phyloP scores from a whole-genome alignment of 345 rosid genomes.

The Passiflora organensis region DNA sequence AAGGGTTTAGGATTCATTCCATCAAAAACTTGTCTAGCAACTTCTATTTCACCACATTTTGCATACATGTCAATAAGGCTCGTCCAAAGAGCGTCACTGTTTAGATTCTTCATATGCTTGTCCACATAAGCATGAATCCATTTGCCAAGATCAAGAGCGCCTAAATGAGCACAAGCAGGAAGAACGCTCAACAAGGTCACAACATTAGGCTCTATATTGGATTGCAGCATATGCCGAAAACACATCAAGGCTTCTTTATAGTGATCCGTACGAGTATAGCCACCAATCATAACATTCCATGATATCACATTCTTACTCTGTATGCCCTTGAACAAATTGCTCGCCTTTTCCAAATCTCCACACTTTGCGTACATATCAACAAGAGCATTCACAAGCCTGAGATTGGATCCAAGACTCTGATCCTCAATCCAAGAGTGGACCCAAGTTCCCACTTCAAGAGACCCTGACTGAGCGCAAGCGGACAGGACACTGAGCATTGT shows the following conservation, averaged over 20 bases:
- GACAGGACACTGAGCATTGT: conserved; percentile 59
- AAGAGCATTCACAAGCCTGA: conserved; percentile 47
- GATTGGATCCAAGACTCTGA: conserved; percentile 36
- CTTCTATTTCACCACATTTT: conserved; percentile 19
- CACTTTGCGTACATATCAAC: conserved; percentile 68
- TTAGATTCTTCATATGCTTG: conserved; percentile 3
- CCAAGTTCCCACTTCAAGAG: conserved; percentile 46
- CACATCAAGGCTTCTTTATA: conserved; percentile 14
- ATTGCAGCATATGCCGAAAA: conserved; percentile 16
- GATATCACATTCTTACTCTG: conserved; percentile 16
- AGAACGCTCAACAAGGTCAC: conserved; percentile 21
- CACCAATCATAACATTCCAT: conserved; percentile 28
- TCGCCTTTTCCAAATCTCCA: conserved; percentile 29
- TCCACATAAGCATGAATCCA: conserved; percentile 23
- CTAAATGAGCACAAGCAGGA: conserved; percentile 20
- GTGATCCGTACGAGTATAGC: conserved; percentile 9
- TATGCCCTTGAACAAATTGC: conserved; percentile 12
- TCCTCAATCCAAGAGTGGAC: conserved; percentile 44
- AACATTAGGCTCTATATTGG: conserved; percentile 22
- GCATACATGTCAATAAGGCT: conserved; percentile 29
- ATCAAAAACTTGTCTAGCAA: conserved; percentile 16
- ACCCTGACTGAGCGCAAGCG: conserved; percentile 58
- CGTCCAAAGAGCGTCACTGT: conserved; percentile 15
- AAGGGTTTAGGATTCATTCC: conserved; percentile 10
- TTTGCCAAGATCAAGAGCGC: conserved; percentile 20